Evolutionary conservation across 345 rosid species (phyloP).

Genomic region (Excoecaria agallocha): DNA sequence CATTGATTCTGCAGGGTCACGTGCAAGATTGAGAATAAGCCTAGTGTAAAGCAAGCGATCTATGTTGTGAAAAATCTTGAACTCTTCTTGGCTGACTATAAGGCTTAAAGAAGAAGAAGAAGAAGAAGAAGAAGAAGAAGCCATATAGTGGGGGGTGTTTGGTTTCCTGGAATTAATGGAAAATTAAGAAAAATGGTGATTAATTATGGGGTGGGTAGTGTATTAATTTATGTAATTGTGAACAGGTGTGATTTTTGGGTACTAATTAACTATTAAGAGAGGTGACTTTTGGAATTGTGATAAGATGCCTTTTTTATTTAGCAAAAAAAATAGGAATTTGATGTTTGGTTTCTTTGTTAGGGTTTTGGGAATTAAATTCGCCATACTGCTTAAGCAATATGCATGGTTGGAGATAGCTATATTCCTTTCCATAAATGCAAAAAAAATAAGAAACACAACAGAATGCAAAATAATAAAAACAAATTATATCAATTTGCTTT

Average conservation of each 20-base stretch:
- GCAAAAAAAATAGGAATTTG: slow-evolving; percentile 13
- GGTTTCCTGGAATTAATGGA: neutral
- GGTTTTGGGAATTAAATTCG: neutral
- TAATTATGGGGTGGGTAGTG: neutral
- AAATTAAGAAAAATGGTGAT: no score
- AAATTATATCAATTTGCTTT: no score
- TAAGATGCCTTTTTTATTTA: slow-evolving; percentile 18
- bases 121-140: slow-evolving; percentile 7
- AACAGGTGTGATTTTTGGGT: neutral
- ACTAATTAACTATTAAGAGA: neutral
- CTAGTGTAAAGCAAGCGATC: slow-evolving; percentile 50
- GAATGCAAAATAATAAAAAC: no score
- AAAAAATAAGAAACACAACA: no score
- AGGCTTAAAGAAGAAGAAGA: neutral
- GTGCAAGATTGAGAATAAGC: slow-evolving; percentile 41
- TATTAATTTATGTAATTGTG: neutral
- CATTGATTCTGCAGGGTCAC: slow-evolving; percentile 45
- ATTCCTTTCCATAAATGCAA: no score
- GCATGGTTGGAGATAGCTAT: no score
- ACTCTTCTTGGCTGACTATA: slow-evolving; percentile 35
- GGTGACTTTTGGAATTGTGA: slow-evolving; percentile 1
- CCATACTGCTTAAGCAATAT: no score
- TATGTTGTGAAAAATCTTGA: slow-evolving; percentile 48
- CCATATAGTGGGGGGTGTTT: neutral
- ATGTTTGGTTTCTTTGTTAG: slow-evolving; percentile 7